Percentiles rank a stretch among this genome's conserved stretches.
Evolutionary conservation across 768 basidiomycete species (phyloP).

Genomic region (Naematelia aurantialba): DNA sequence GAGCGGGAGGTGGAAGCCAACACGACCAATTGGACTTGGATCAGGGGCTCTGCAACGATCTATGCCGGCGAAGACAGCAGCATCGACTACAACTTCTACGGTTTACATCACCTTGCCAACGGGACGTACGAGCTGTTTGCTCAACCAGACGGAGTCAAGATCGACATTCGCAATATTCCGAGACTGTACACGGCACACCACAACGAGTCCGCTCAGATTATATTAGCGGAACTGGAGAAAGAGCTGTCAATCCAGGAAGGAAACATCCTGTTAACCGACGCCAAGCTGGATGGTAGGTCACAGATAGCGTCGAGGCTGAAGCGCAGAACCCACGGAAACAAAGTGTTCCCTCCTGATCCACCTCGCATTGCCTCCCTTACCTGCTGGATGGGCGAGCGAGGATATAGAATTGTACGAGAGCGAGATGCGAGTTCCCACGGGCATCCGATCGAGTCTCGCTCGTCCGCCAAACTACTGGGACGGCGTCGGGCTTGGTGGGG

Average conservation of each 20-base stretch:
- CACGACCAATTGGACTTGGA: conserved; percentile 39
- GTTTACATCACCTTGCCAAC: conserved; percentile 41
- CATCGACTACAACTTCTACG: conserved; percentile 42
- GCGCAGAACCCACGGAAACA: conserved; percentile 12
- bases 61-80: conserved; percentile 10
- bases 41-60: conserved; percentile 29
- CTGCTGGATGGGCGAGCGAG: conserved; percentile 11
- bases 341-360: conserved; percentile 39
- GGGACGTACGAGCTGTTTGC: conserved; percentile 45
- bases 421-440: conserved; percentile 41
- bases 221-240: conserved; percentile 41
- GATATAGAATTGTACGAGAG: conserved; percentile 33
- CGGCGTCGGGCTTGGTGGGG: conserved; percentile 53
- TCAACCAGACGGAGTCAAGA: conserved; percentile 35
- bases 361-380: conserved; percentile 38
- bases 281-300: conserved; percentile 33
- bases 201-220: conserved; percentile 30
- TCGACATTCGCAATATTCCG: conserved; percentile 46
- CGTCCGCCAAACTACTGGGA: conserved; percentile 39
- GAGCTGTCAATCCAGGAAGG: conserved; percentile 32
- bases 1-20: conserved; percentile 8
- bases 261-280: conserved; percentile 21
- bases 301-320: neutral
- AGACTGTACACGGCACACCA: conserved; percentile 16
- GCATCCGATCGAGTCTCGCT: conserved; percentile 25